Percentiles rank a stretch among this genome's conserved stretches.
Evolutionary conservation across 371 early-diverging fungal species (phyloP).

Genomic region (Lichtheimia hyalospora): DNA sequence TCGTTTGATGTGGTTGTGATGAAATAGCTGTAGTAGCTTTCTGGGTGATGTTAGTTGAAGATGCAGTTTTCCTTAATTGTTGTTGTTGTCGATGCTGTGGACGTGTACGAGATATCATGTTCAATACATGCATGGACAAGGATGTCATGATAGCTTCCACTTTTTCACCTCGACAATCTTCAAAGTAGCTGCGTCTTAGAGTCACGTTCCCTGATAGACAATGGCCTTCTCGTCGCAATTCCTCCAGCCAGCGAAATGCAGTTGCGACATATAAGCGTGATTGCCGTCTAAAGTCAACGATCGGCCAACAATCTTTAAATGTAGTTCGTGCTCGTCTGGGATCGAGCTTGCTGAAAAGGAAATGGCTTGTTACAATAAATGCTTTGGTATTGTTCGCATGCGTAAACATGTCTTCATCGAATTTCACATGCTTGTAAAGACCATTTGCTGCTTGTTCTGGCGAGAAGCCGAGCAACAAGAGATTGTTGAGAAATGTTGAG

Average conservation of each 20-base stretch:
- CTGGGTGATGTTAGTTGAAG: too few species aligned
- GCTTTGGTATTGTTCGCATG: slow-evolving; percentile 30
- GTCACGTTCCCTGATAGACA: slow-evolving; percentile 5
- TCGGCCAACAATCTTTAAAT: slow-evolving; percentile 42
- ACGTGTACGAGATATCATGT: too few species aligned
- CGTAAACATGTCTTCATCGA: slow-evolving; percentile 24
- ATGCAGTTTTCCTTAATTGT: too few species aligned
- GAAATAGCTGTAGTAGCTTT: too few species aligned
- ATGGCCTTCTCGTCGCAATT: slow-evolving; percentile 14
- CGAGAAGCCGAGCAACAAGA: slow-evolving; percentile 22
- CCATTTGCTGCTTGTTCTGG: slow-evolving; percentile 12
- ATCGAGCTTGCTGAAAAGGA: slow-evolving; percentile 31
- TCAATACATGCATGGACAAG: slow-evolving; percentile 21
- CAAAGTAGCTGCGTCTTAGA: slow-evolving; percentile 40
- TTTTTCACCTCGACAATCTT: slow-evolving; percentile 38
- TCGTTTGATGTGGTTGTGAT: too few species aligned
- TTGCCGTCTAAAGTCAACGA: slow-evolving; percentile 27
- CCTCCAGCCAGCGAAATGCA: slow-evolving; percentile 37
- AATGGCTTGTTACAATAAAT: slow-evolving; percentile 36
- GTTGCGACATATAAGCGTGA: slow-evolving; percentile 33
- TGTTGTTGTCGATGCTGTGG: too few species aligned
- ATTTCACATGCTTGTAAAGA: slow-evolving; percentile 8
- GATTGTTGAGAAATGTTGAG: slow-evolving; percentile 5
- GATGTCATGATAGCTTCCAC: slow-evolving; percentile 30
- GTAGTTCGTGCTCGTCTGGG: slow-evolving; percentile 8